Conservation (phyloP, 2,329 filamentous ascomycete species). For the Diplodia corticola region DNA sequence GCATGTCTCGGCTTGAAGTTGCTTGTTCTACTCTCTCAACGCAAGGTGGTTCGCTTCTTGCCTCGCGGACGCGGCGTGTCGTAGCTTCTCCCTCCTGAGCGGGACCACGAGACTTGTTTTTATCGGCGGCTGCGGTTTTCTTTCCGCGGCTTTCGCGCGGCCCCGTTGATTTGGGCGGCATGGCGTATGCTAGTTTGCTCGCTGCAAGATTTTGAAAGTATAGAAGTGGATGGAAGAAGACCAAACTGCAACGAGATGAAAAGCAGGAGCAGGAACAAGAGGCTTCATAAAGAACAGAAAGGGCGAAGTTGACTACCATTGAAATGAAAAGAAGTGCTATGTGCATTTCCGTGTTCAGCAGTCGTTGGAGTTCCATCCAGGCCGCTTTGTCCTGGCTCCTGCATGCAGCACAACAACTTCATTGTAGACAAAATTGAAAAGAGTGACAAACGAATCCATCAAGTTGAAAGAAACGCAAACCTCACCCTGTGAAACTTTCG, state of each 20-base stretch:
- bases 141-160: too few species aligned
- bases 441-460: neutral
- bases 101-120: too few species aligned
- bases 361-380: neutral
- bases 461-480: neutral
- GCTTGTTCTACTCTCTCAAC: too few species aligned
- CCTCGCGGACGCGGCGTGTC: too few species aligned
- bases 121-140: too few species aligned
- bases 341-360: neutral
- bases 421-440: neutral
- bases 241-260: neutral
- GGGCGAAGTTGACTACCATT: neutral
- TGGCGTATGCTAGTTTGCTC: too few species aligned
- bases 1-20: too few species aligned
- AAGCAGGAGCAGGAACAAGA: neutral
- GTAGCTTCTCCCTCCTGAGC: too few species aligned
- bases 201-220: too few species aligned
- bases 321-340: neutral
- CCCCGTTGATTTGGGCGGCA: neutral
- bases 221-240: neutral
- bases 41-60: too few species aligned
- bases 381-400: neutral
- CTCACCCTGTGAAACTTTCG: neutral
- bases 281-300: neutral
- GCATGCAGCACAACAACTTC: slow-evolving; percentile 9